Evolutionary conservation across 2,329 filamentous ascomycete species (phyloP).

Genomic region (Myrmaecium sp.): DNA sequence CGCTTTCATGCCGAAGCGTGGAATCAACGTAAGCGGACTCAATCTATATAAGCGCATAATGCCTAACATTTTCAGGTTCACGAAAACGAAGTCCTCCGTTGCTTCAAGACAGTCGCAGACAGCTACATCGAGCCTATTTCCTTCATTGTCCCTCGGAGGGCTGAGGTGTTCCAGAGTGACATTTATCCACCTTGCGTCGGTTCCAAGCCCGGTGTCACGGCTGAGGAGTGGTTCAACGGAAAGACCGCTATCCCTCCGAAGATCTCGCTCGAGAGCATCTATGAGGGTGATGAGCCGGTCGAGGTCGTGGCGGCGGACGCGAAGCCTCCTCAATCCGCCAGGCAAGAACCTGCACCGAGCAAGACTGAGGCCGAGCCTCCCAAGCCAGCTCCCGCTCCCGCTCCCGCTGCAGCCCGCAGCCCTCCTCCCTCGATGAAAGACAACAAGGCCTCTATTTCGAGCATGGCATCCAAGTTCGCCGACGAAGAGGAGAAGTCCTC

Average conservation of each 20-base stretch:
- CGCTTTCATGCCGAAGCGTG: constrained; percentile 86
- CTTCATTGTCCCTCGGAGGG: constrained; percentile 86
- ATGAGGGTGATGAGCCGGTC: constrained; percentile 64
- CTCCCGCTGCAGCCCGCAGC: constrained; percentile 25
- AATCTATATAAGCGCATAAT: background rate
- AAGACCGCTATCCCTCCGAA: constrained; percentile 75
- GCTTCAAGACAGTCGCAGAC: constrained; percentile 95
- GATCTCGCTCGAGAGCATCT: constrained; percentile 84
- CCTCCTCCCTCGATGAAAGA: constrained; percentile 59
- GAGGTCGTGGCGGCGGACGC: constrained; percentile 60
- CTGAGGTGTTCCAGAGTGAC: constrained; percentile 91
- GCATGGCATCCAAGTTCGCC: constrained; percentile 72
- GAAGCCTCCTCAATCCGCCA: constrained; percentile 28
- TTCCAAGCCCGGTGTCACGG: constrained; percentile 60
- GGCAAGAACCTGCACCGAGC: constrained; percentile 25
- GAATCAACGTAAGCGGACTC: constrained; percentile 56
- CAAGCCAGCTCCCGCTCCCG: constrained; percentile 31
- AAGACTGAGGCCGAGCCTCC: constrained; percentile 35
- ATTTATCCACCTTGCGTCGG: constrained; percentile 83
- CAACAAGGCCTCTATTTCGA: constrained; percentile 73
- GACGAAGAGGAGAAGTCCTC: constrained; percentile 48
- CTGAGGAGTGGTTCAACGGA: constrained; percentile 71
- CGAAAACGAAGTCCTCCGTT: constrained; percentile 90
- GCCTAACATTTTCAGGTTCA: constrained; percentile 42
- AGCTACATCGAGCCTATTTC: constrained; percentile 89